Evolutionary conservation across 2,329 filamentous ascomycete species (phyloP), one percentile per base, ranked within the genome.

Genomic region (Zasmidium cellare): DNA sequence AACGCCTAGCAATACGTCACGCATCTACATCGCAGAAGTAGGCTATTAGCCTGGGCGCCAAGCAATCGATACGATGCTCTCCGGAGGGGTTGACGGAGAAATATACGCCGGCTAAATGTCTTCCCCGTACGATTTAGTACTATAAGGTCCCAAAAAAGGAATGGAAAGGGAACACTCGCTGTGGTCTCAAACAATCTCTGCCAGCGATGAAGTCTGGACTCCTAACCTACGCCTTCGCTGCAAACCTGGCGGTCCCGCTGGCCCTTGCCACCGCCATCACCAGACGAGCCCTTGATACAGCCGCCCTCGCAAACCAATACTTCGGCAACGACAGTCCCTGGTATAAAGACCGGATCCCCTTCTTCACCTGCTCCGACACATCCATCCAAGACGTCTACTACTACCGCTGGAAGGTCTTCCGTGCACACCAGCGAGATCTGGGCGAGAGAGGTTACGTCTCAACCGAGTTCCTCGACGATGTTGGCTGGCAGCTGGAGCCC

Each of bases 321-420:
- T 77, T 74, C 53, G 72, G 74, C 50, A 77, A 76, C 25, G 75
- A 77, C 61, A 68, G 73, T 19, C 69, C 74, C 1, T 77, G 75
- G 75, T 77, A 76, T 49, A 65, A 67, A 7, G 62, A 72, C 28
- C 69, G 72, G 12, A 75, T 76, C 5, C 74, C 75, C 1, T 72
- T 73, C 53, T 77, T 77, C 57, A 73, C 76, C 51, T 72, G 72
- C 18, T 75, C 72, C 50, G 73, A 76, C 53, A 47, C 65, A 1
- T 61, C 72, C 9, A 71, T 77, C 16, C 74, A 72, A 1, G 73
- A 77, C 18, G 76, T 79, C 9, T 79, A 78, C 64, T 79, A 79
- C 65, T 79, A 79, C 59, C 75, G 77, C 28, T 78, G 76, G 77
- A 72, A 70, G 23, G 69, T 79, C 23, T 79, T 76, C 66, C 72